Evolutionary conservation across 805 yeast genomes (phyloP).

Genomic region (Lipomyces yamanashiensis): DNA sequence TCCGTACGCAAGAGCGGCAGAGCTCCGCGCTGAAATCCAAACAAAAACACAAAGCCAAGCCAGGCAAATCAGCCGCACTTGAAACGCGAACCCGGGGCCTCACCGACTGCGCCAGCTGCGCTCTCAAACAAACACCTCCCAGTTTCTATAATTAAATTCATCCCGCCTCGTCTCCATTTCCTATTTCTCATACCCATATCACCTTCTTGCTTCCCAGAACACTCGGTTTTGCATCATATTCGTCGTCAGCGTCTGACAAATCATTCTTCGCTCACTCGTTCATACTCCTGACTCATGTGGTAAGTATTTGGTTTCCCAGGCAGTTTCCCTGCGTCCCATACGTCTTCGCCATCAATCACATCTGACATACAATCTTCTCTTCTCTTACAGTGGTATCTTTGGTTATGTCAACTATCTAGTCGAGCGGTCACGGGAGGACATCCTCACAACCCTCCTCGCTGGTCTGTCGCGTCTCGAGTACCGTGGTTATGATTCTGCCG

Average conservation of each 20-base stretch:
- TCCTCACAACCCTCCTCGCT: conserved; percentile 83
- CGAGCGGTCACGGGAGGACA: conserved; percentile 89
- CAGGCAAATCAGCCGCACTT: neutral
- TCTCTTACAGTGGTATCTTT: conserved; percentile 78
- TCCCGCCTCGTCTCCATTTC: neutral
- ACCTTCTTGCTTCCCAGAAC: neutral
- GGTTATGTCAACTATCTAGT: conserved; percentile 96
- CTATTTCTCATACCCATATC: neutral
- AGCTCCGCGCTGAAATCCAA: no score
- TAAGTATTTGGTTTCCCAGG: neutral
- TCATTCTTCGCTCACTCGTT: neutral
- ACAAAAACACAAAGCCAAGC: no score
- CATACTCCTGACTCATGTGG: conserved; percentile 10
- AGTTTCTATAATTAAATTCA: no score
- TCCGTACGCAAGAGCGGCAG: no score
- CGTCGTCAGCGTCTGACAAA: neutral
- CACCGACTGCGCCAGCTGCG: neutral
- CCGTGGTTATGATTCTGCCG: conserved; percentile 98
- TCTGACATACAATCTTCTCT: neutral
- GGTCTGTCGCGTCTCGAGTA: conserved; percentile 82
- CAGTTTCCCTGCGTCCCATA: neutral
- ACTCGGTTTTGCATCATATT: neutral
- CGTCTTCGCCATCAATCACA: neutral
- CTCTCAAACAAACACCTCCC: no score
- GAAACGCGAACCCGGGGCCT: neutral